Evolutionary conservation across 495 filamentous ascomycete genomes (phyloP), one percentile per base, ranked within the genome.

Genomic region (Parachaetomium inaequale): DNA sequence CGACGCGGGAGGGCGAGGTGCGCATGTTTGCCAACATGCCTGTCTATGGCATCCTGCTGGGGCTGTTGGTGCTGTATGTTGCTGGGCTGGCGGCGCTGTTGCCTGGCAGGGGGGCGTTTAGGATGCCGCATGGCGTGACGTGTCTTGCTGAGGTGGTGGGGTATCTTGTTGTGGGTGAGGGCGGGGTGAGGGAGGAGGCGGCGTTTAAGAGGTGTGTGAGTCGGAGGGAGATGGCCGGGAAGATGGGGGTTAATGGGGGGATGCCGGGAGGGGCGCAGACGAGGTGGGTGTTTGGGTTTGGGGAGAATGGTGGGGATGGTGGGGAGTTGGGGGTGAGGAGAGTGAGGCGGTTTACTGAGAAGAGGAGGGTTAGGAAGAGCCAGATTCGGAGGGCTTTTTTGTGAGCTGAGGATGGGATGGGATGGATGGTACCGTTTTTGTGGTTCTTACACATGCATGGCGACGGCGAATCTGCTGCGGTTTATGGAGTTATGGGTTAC

Each of bases 71-170:
- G 21, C 72, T 93, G 23, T 87, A 86, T 42, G 78, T 91, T 42
- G 58, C 85, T 43, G 79, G 72, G 4, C 67, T 84, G 6, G 51
- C 72, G 11, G 67, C 68, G 12, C 60, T 82, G 12, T 74, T 91
- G 46, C 87, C 87, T 66, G 78, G 78, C 10, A 72, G 84, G 7
- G 74, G 76, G 21, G 71, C 73, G 29, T 81, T 88, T 56, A 78
- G 85, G 23, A 80, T 92, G 12, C 88, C 90, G 0, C 90, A 92
- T 64, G 82, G 82, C 28, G 84, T 88, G 25, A 83, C 75, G 47
- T 89, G 83, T 40, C 74, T 95, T 0, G 88, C 87, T 3, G 90
- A 93, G 72, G 79, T 90, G n/a, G 79, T 93, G 62, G 85, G 83
- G 68, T 92, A 90, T 64, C 74, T 93, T 40, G 87, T 88, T 55